Base-by-base conservation (phyloP, 2,329 filamentous ascomycete genomes). In the Cladorrhinum sp. region DNA sequence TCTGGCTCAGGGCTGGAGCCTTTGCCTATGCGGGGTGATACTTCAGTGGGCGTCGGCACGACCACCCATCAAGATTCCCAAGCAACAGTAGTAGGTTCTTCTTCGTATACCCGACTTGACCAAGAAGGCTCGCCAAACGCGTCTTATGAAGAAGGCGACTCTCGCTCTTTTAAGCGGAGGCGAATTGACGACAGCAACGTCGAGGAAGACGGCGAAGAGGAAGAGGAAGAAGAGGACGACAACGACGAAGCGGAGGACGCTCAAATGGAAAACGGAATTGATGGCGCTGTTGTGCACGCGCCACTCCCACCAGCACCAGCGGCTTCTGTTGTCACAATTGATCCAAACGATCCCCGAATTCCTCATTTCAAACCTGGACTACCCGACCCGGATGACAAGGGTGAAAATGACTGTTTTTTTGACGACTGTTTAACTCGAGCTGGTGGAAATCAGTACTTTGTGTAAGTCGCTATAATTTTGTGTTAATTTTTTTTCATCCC, bases 331-430 rank as follows among this genome's bases (percentile, higher is more conserved):
- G 50, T 2, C 23, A 2, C 25, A 45, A 56, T n/a, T 13, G n/a
- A 57, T 27, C 20, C 50, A 24, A 56, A 58, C 20, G 50, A 27
- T 12, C 27, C 16, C n/a, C 6, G 29, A 49, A 23, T 61, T 23
- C 56, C 56, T n/a, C 50, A 57, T 25, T 52, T 63, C 41, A 63
- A 57, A 41, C 8, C 56, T 27, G 24, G 16, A 1, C 3, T 57
- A 5, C 27, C 20, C 2, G 56, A 61, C 13, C 59, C 53, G 1
- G 50, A 61, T 13, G 56, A 61, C 3, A 57, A 58, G 6, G 54
- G 38, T n/a, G 53, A 61, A 22, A 61, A 61, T 25, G 56, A 59
- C 10, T 63, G 62, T 32, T 61, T 59, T 29, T 61, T 63, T 49
- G 53, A 51, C 3, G 48, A n/a, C 9, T 63, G 62, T 16, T 16